A percentile compares a stretch with the other conserved stretches of the same genome.
phyloP scores from a whole-genome alignment of 306 rosid species.

The Macrotyloma uniflorum region DNA sequence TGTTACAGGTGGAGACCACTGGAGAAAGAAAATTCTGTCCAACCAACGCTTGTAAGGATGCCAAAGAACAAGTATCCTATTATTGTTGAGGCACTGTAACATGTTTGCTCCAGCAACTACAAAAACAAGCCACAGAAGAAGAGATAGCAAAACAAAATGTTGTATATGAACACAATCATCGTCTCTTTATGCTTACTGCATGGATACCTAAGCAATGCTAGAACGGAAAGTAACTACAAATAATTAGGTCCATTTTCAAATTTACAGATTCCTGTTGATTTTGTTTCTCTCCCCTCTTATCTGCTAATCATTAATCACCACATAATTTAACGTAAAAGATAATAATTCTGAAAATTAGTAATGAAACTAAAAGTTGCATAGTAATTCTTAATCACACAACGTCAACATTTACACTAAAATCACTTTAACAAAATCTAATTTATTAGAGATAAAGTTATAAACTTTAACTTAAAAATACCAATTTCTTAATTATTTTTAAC shows the following conservation, averaged over 20 bases:
- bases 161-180: neutral
- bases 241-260: neutral
- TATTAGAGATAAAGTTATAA: too few species aligned
- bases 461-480: too few species aligned
- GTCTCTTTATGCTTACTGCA: neutral
- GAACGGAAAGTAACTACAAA: neutral
- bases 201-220: neutral
- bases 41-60: conserved; percentile 89
- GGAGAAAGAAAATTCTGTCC: conserved; percentile 72
- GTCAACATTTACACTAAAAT: too few species aligned
- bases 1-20: conserved; percentile 69
- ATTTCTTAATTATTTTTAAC: too few species aligned
- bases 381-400: too few species aligned
- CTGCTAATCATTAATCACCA: neutral
- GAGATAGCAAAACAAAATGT: conserved; percentile 7
- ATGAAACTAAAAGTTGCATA: too few species aligned
- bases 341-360: too few species aligned
- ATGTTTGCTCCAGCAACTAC: neutral
- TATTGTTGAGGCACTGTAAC: conserved; percentile 51
- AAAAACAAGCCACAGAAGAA: neutral
- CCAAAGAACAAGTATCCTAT: conserved; percentile 83
- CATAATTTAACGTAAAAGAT: neutral
- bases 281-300: neutral
- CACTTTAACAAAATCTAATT: too few species aligned
- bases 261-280: neutral